phyloP scores from a whole-genome alignment of 2,329 filamentous ascomycete species.

The Pseudogymnoascus sp. region DNA sequence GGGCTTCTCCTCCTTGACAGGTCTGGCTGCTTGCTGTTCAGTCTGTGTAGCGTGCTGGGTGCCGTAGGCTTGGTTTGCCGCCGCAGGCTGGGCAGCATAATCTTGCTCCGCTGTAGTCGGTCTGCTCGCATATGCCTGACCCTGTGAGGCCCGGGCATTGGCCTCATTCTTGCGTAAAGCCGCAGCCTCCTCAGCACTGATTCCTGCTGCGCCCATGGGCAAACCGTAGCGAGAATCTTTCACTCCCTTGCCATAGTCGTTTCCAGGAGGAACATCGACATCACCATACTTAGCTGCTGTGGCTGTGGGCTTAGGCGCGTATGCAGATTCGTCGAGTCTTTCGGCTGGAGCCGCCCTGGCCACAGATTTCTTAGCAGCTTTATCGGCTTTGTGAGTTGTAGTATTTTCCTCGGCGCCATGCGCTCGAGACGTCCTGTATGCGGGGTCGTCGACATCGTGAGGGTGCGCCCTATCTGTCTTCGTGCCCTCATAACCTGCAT shows the following conservation, averaged over 20 bases:
- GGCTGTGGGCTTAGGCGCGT: background rate
- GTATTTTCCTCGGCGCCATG: background rate
- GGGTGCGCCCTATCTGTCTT: background rate
- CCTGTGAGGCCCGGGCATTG: too few species aligned
- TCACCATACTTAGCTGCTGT: background rate
- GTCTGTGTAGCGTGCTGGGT: slow-evolving; percentile 13
- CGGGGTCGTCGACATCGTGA: background rate
- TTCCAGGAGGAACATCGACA: background rate
- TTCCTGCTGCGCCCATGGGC: background rate
- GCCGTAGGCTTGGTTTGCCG: background rate
- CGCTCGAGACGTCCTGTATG: background rate
- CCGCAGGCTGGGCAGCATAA: background rate
- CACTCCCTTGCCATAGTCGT: background rate
- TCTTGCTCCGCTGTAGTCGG: background rate
- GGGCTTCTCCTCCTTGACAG: slow-evolving; percentile 8
- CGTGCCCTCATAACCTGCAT: background rate
- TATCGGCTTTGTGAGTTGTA: background rate
- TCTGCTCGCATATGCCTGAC: background rate
- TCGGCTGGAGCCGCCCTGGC: background rate
- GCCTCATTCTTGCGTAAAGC: background rate
- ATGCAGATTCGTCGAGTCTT: background rate
- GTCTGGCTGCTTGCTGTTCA: slow-evolving; percentile 14
- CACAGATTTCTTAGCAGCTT: background rate
- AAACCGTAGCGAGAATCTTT: slow-evolving; percentile 4
- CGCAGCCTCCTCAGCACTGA: background rate